These are phyloP conservation scores for Tieghemostelium lacteum DNA, from an alignment of 78 protist species.

Conservation along the genomic window DNA sequence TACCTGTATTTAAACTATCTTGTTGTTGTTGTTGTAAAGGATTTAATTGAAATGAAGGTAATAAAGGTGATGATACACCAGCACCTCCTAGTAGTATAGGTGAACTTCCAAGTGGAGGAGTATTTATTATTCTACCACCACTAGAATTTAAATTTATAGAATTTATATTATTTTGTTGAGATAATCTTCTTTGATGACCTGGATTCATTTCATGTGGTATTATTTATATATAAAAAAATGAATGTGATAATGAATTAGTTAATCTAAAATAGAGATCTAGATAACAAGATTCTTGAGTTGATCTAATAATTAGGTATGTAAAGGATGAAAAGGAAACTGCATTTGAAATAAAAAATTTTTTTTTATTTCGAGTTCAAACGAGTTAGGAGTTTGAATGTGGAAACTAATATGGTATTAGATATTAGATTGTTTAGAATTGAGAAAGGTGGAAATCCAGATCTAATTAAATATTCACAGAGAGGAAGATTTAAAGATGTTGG, in stretches of 20 bases:
- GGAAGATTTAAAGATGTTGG: constrained; percentile 81
- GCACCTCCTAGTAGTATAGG: neutral
- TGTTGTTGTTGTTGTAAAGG: too few relatives aligned
- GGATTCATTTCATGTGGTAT: too few relatives aligned
- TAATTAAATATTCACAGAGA: constrained; percentile 95
- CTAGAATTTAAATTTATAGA: neutral
- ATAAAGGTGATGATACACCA: neutral
- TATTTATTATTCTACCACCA: neutral
- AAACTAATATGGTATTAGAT: constrained; percentile 94
- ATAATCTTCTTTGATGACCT: constrained; percentile 18
- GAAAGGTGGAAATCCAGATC: constrained; percentile 94
- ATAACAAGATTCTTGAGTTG: too few relatives aligned
- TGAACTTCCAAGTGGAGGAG: neutral
- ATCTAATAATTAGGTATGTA: too few relatives aligned
- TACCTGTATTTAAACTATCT: too few relatives aligned
- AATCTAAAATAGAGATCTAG: too few relatives aligned
- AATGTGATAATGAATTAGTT: too few relatives aligned
- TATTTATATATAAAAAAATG: too few relatives aligned
- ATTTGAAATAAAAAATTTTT: too few relatives aligned
- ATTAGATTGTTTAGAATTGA: constrained; percentile 91
- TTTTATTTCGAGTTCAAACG: too few relatives aligned
- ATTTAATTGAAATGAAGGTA: neutral
- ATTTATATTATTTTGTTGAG: constrained; percentile 2
- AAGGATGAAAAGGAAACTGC: too few relatives aligned
- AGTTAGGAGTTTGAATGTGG: too few relatives aligned